These are phyloP conservation scores for Penicillium soppii DNA, from an alignment of 495 filamentous ascomycete species.

Conservation along the genomic window DNA sequence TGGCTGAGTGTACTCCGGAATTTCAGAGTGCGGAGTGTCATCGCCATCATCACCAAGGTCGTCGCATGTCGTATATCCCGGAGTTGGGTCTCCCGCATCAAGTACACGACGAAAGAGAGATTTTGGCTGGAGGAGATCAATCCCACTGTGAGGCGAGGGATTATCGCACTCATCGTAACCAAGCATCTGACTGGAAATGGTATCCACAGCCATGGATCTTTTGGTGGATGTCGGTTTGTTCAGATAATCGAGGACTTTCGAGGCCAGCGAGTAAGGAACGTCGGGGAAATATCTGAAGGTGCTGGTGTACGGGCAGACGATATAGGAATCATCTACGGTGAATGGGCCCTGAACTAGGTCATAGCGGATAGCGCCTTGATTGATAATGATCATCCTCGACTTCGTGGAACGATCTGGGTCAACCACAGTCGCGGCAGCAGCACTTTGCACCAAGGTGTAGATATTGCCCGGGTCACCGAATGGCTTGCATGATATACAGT, in stretches of 20 bases:
- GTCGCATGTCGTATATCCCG: constrained; percentile 10
- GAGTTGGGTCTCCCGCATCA: neutral
- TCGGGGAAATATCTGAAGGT: constrained; percentile 34
- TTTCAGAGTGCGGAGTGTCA: constrained; percentile 8
- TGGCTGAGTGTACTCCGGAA: neutral
- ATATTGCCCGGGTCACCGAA: constrained; percentile 31
- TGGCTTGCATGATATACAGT: constrained; percentile 37
- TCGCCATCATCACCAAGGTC: constrained; percentile 16
- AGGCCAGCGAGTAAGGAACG: constrained; percentile 32
- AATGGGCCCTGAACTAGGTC: constrained; percentile 42
- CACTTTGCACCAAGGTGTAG: constrained; percentile 28
- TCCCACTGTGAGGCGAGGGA: neutral
- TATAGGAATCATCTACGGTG: constrained; percentile 37
- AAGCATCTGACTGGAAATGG: constrained; percentile 3
- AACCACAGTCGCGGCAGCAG: constrained; percentile 28
- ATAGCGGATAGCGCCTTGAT: constrained; percentile 37
- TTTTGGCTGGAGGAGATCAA: constrained; percentile 4
- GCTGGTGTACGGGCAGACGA: constrained; percentile 35
- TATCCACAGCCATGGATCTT: constrained; percentile 7
- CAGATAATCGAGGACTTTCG: constrained; percentile 26
- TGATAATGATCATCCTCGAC: constrained; percentile 35
- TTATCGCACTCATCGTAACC: constrained; percentile 13
- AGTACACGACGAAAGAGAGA: constrained; percentile 5
- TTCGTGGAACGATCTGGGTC: constrained; percentile 18
- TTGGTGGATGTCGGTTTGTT: constrained; percentile 2